Evolutionary conservation across 371 early-diverging fungal species (phyloP), one percentile per base, ranked within the genome.

Genomic region (Chytridium lagenaria): DNA sequence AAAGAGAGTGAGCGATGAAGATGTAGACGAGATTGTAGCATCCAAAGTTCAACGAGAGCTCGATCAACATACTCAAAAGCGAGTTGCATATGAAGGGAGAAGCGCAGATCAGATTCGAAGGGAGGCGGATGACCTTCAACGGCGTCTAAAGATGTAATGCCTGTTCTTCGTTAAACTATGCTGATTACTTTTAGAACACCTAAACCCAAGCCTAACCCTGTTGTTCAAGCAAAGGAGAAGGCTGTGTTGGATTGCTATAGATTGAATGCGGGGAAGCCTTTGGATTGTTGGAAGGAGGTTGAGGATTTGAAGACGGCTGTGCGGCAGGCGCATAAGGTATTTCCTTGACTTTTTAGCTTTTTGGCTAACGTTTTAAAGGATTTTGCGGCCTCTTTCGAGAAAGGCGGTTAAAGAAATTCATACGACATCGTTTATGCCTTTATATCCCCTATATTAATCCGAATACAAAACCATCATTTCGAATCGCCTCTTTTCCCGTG

Each of bases 241-340:
- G 78, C 75, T 28, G 74, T 80, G 10, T 44, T 76, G 1, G 23
- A 57, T 15, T 83, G 83, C 63, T 83, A 83, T 64, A 75, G 67
- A 71, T 65, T 67, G 26, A 89, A 89, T 72, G 78, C 82, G 50
- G 61, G 71, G 26, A 84, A 89, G 51, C 80, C 89, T 50, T 73
- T 91, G 63, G 89, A 91, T 72, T 91, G 90, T 83, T 91, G 90
- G 90, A 81, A 82, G 64, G 87, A 91, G 78, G 90, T 91, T 16
- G 87, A 90, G 69, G 78, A 81, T 66, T 84, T 91, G 81, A 91
- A 90, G 74, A 75, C 73, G 26, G 81, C 84, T 3, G 87, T 85
- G 26, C 81, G 81, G 71, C 75, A 81, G 49, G 89, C 88, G 57
- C 88, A 88, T 71, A 87, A 81, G 80, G 85, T 77, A 65, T 44